Evolutionary conservation across 108 stramenopile genomes (phyloP).

Genomic region (Nitzschia sp.): DNA sequence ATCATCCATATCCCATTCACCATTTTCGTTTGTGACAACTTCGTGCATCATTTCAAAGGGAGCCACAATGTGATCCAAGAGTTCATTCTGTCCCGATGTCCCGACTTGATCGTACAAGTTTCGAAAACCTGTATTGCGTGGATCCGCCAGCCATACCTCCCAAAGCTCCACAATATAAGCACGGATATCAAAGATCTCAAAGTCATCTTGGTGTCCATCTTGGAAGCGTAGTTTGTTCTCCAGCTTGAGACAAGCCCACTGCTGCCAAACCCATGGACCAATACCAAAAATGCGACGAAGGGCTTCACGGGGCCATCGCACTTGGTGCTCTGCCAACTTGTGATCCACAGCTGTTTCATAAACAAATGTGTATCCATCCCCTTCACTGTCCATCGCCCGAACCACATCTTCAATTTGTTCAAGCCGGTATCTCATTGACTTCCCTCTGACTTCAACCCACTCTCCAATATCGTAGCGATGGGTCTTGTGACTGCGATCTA

Average conservation of each 20-base stretch:
- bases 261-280: slow-evolving; percentile 56
- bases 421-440: slow-evolving; percentile 42
- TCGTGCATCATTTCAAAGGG: slow-evolving; percentile 30
- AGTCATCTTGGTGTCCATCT: slow-evolving; percentile 42
- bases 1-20: slow-evolving; percentile 32
- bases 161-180: slow-evolving; percentile 39
- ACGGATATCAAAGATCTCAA: slow-evolving; percentile 37
- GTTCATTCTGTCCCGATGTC: slow-evolving; percentile 33
- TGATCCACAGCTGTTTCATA: slow-evolving; percentile 34
- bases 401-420: slow-evolving; percentile 39
- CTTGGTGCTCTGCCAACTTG: slow-evolving; percentile 15
- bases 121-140: slow-evolving; percentile 39
- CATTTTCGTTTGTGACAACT: slow-evolving; percentile 11
- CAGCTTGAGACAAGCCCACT: slow-evolving; percentile 42
- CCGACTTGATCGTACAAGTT: slow-evolving; percentile 32
- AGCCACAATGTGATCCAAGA: slow-evolving; percentile 25
- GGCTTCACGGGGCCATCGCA: slow-evolving; percentile 27
- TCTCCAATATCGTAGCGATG: slow-evolving; percentile 40
- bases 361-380: slow-evolving; percentile 14
- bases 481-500: slow-evolving; percentile 20
- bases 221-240: slow-evolving; percentile 50
- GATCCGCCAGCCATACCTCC: slow-evolving; percentile 41
- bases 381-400: slow-evolving; percentile 34
- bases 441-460: slow-evolving; percentile 47
- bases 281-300: slow-evolving; percentile 40